A percentile compares a stretch with the other conserved stretches of the same genome.
Conservation (phyloP, 1,284 basidiomycete genomes). For the Meripilus lineatus region DNA sequence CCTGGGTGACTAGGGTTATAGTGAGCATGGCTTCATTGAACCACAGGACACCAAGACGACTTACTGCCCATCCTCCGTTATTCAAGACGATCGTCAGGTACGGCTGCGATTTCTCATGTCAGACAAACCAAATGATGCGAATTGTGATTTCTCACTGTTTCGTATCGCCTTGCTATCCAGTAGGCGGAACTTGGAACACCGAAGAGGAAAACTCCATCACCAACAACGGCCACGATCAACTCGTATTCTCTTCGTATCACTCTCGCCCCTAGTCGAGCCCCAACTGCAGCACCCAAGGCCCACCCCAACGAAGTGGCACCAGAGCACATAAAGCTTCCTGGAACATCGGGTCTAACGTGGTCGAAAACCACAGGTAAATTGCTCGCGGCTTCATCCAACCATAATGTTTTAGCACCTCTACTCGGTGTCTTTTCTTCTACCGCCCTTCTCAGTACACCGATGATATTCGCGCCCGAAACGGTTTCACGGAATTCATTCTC, state of each 20-base stretch:
- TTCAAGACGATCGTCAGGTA: conserved; percentile 68
- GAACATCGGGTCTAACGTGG: conserved; percentile 48
- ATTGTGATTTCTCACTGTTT: conserved; percentile 42
- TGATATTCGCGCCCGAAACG: conserved; percentile 21
- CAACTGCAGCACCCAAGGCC: conserved; percentile 60
- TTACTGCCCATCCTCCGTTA: conserved; percentile 65
- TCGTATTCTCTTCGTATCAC: conserved; percentile 35
- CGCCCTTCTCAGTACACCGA: conserved; percentile 41
- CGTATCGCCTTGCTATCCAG: conserved; percentile 67
- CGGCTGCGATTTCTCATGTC: conserved; percentile 36
- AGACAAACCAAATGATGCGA: background rate
- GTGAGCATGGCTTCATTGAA: no score
- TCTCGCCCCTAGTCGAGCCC: conserved; percentile 44
- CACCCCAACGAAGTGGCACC: conserved; percentile 64
- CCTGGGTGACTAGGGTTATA: conserved; percentile 53
- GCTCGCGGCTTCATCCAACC: conserved; percentile 62
- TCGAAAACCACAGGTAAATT: conserved; percentile 51
- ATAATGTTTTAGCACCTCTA: conserved; percentile 35
- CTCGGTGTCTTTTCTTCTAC: conserved; percentile 34
- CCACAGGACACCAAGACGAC: conserved; percentile 15
- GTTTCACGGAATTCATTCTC: background rate
- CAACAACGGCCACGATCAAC: conserved; percentile 53
- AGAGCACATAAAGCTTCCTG: conserved; percentile 47
- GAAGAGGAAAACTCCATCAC: conserved; percentile 67
- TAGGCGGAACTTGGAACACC: conserved; percentile 59